These are phyloP conservation scores for Scheffersomyces coipomensis DNA, from an alignment of 805 yeast genomes.

Conservation along the genomic window DNA sequence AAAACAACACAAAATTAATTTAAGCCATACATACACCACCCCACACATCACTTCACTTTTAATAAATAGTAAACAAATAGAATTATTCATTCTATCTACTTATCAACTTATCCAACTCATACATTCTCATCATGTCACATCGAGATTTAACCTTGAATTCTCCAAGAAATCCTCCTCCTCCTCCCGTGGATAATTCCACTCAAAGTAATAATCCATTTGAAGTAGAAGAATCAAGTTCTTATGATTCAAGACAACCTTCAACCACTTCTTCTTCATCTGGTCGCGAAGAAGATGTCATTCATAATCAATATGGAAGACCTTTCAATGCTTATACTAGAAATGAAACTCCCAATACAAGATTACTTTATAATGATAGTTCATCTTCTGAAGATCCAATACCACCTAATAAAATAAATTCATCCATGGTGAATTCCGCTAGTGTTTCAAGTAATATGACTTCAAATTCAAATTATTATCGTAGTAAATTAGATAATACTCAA, in stretches of 20 bases:
- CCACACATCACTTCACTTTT: too few species aligned
- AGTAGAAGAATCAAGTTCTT: constrained; percentile 3
- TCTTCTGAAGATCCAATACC: background rate
- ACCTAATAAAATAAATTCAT: background rate
- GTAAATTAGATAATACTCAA: constrained; percentile 4
- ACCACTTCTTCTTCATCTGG: constrained; percentile 1
- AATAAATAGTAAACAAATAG: too few species aligned
- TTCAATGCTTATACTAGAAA: constrained; percentile 2
- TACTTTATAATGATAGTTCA: constrained; percentile 1
- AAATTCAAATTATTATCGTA: background rate
- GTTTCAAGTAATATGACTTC: background rate
- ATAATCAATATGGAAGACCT: constrained; percentile 1
- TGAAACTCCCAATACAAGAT: background rate
- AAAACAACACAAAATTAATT: too few species aligned
- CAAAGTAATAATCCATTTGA: constrained; percentile 4
- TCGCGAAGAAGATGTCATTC: background rate
- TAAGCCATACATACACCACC: too few species aligned
- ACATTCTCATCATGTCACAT: background rate
- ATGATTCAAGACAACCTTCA: constrained; percentile 1
- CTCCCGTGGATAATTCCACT: background rate
- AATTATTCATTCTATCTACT: too few species aligned
- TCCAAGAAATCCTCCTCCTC: background rate
- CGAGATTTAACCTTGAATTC: constrained; percentile 6
- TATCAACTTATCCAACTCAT: background rate
- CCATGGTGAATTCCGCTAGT: background rate